phyloP scores from a whole-genome alignment of 2,329 filamentous ascomycete species.

The Fusarium sterilihyphosum region DNA sequence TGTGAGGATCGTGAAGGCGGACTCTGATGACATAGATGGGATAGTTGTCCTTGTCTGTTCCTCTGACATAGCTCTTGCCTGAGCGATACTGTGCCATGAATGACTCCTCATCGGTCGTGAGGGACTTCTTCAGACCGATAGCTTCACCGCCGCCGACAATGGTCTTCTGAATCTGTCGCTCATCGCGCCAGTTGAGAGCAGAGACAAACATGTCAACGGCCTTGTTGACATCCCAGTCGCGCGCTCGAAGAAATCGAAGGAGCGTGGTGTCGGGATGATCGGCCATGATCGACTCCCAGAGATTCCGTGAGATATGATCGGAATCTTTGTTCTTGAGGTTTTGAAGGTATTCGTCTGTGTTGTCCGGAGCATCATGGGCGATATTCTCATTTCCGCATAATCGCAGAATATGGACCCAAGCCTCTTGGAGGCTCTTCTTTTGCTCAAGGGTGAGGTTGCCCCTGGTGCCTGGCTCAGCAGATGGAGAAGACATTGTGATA shows the following conservation, averaged over 20 bases:
- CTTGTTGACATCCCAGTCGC: slow-evolving; percentile 53
- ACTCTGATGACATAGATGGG: slow-evolving; percentile 51
- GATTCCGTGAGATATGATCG: slow-evolving; percentile 10
- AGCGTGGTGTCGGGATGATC: slow-evolving; percentile 52
- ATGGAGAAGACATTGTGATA: slow-evolving; percentile 16
- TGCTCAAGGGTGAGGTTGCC: slow-evolving; percentile 31
- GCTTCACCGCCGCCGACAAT: slow-evolving; percentile 49
- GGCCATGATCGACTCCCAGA: slow-evolving; percentile 26
- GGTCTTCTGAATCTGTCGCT: slow-evolving; percentile 47
- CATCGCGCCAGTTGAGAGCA: slow-evolving; percentile 50
- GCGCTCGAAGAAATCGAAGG: slow-evolving; percentile 53
- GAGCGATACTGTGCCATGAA: slow-evolving; percentile 51
- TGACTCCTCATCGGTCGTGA: slow-evolving; percentile 42
- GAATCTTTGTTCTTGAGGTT: slow-evolving; percentile 20
- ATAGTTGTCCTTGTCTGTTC: slow-evolving; percentile 48
- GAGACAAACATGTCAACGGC: slow-evolving; percentile 53
- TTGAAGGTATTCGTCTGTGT: slow-evolving; percentile 1
- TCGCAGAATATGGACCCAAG: slow-evolving; percentile 34
- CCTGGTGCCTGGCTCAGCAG: slow-evolving; percentile 29
- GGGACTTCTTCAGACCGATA: slow-evolving; percentile 39
- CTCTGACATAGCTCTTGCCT: slow-evolving; percentile 53
- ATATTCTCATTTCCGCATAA: slow-evolving; percentile 12
- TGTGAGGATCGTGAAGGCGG: slow-evolving; percentile 39
- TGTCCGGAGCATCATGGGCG: neutral
- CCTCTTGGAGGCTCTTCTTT: slow-evolving; percentile 22